Conservation (phyloP, 768 basidiomycete species). For the Nidularia pulvinata region DNA sequence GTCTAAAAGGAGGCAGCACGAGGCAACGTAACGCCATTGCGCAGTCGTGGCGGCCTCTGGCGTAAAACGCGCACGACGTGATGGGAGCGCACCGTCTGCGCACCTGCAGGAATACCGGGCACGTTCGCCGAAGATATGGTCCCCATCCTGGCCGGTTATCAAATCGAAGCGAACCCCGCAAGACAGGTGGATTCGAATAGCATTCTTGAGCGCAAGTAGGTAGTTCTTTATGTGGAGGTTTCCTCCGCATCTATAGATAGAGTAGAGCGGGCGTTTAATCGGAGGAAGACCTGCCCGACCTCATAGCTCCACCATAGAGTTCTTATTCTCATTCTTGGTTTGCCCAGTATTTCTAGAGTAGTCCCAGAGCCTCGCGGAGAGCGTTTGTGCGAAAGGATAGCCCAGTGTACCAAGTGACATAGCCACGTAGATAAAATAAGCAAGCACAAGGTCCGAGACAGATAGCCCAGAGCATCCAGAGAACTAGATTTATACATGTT, state of each 20-base stretch:
- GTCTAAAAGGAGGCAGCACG: too few relatives aligned
- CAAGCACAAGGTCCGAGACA: too few relatives aligned
- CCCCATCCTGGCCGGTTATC: neutral
- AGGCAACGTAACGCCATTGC: too few relatives aligned
- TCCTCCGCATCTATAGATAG: neutral
- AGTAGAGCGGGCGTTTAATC: neutral
- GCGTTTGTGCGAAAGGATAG: too few relatives aligned
- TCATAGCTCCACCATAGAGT: neutral
- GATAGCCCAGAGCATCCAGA: conserved; percentile 7
- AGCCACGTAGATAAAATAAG: too few relatives aligned
- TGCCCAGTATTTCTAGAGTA: too few relatives aligned
- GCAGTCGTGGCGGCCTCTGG: conserved; percentile 29
- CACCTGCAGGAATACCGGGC: neutral
- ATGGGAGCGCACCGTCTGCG: conserved; percentile 1
- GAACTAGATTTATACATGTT: neutral
- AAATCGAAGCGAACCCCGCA: neutral
- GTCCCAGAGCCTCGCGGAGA: too few relatives aligned
- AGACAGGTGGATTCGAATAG: neutral
- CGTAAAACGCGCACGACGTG: conserved; percentile 32
- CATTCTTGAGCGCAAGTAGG: neutral
- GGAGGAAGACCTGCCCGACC: neutral
- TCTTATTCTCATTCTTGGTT: neutral
- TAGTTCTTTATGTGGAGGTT: neutral
- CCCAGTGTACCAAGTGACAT: too few relatives aligned
- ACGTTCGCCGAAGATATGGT: neutral